phyloP scores from a whole-genome alignment of 192 early-diverging fungal genomes.

The Spizellomyces sp. region DNA sequence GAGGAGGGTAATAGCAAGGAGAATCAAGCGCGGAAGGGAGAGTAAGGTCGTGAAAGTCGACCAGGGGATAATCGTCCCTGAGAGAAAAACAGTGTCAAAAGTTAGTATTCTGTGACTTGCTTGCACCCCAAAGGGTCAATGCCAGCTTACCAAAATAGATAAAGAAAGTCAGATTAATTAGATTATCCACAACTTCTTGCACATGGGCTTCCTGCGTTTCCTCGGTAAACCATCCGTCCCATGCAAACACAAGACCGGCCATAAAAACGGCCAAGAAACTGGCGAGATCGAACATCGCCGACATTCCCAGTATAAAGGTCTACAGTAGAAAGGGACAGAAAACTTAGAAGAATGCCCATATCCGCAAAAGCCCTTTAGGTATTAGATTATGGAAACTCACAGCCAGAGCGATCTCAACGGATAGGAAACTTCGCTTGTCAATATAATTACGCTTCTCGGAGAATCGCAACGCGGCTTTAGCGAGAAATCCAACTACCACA shows the following conservation, averaged over 20 bases:
- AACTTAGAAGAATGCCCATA: constrained; percentile 51
- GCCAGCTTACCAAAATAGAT: constrained; percentile 50
- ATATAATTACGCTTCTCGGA: constrained; percentile 73
- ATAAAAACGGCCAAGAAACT: constrained; percentile 79
- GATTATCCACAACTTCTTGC: constrained; percentile 87
- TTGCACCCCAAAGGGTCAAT: neutral
- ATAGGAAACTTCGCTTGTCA: constrained; percentile 85
- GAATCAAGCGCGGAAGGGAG: constrained; percentile 40
- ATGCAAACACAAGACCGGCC: constrained; percentile 70
- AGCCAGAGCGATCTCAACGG: constrained; percentile 76
- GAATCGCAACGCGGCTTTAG: constrained; percentile 68
- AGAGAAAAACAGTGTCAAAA: neutral
- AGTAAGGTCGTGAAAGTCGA: neutral
- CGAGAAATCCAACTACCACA: constrained; percentile 64
- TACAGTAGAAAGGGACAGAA: constrained; percentile 70
- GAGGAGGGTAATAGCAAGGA: constrained; percentile 65
- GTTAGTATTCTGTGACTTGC: neutral
- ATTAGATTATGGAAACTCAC: constrained; percentile 23
- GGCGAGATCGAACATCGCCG: constrained; percentile 42
- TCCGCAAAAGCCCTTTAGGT: constrained; percentile 15
- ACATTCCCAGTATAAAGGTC: constrained; percentile 26
- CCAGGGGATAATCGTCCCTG: constrained; percentile 33
- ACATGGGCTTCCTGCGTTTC: constrained; percentile 80
- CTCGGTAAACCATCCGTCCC: constrained; percentile 87
- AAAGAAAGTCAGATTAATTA: constrained; percentile 88